phyloP scores from a whole-genome alignment of 805 yeast species.

The Nakazawaea pomicola region DNA sequence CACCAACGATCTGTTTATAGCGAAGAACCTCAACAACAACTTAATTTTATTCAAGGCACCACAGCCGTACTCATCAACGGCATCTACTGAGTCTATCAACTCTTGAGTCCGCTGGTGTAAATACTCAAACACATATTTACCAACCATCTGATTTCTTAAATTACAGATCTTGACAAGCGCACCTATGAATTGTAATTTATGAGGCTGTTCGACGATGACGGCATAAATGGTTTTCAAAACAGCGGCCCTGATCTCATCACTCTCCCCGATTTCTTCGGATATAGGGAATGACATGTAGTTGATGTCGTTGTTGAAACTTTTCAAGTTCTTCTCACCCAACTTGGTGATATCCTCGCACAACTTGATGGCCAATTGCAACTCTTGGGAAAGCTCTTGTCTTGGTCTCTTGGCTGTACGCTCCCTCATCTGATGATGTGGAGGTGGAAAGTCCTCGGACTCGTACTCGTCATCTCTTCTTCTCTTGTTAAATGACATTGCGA shows the following conservation, averaged over 20 bases:
- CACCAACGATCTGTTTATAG: constrained; percentile 60
- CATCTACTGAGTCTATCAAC: constrained; percentile 45
- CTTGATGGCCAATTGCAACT: constrained; percentile 35
- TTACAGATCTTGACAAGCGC: constrained; percentile 64
- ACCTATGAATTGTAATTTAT: constrained; percentile 71
- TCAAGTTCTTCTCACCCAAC: constrained; percentile 44
- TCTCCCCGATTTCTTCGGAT: constrained; percentile 58
- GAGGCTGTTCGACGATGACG: constrained; percentile 83
- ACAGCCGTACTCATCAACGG: constrained; percentile 19
- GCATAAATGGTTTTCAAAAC: constrained; percentile 63
- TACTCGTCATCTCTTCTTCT: constrained; percentile 6
- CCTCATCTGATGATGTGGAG: neutral
- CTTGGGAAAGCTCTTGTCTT: constrained; percentile 10
- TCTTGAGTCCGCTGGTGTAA: constrained; percentile 61
- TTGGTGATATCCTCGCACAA: constrained; percentile 49
- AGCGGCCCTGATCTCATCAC: constrained; percentile 53
- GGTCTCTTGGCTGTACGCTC: constrained; percentile 4
- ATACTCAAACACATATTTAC: constrained; percentile 63
- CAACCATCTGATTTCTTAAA: constrained; percentile 57
- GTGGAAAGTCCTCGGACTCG: neutral
- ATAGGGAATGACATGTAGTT: constrained; percentile 66
- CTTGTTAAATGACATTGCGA: constrained; percentile 9
- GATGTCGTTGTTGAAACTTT: constrained; percentile 38
- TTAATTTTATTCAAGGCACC: constrained; percentile 77
- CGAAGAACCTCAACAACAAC: constrained; percentile 63